These are phyloP conservation scores for Fusarium hainanense DNA, from an alignment of 2,329 filamentous ascomycete species.

Conservation along the genomic window DNA sequence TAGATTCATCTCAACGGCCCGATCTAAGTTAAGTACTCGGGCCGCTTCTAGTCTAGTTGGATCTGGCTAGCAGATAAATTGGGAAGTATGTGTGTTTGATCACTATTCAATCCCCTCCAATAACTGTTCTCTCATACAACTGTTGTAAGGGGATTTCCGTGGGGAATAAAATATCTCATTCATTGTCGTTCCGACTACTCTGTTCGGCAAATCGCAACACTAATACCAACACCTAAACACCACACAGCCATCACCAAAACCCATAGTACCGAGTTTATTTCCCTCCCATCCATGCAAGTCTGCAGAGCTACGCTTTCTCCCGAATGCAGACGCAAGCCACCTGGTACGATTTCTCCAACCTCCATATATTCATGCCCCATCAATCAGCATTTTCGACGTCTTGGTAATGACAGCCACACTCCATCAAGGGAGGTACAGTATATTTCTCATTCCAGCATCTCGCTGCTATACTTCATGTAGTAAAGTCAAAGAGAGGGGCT, in stretches of 20 bases:
- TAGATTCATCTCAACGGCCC: slow-evolving; percentile 26
- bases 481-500: not conserved
- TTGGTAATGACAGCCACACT: slow-evolving; percentile 8
- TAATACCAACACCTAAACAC: not conserved
- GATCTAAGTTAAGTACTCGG: slow-evolving; percentile 34
- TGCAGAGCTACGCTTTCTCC: slow-evolving; percentile 31
- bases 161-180: slow-evolving; percentile 31
- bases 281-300: slow-evolving; percentile 9
- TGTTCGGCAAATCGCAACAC: not conserved
- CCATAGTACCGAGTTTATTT: slow-evolving; percentile 32
- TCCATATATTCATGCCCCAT: slow-evolving; percentile 2
- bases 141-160: not conserved
- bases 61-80: not conserved
- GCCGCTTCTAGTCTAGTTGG: slow-evolving; percentile 38
- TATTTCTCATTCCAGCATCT: slow-evolving; percentile 18
- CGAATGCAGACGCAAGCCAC: slow-evolving; percentile 26
- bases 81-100: slow-evolving; percentile 5
- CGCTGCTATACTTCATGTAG: not conserved
- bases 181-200: slow-evolving; percentile 19
- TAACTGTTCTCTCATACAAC: slow-evolving; percentile 4
- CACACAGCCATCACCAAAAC: not conserved
- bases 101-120: slow-evolving; percentile 8
- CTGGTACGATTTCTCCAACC: slow-evolving; percentile 20
- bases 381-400: not conserved
- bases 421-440: not conserved